These are phyloP conservation scores for Rhynchosporium graminicola DNA, from an alignment of 2,329 filamentous ascomycete genomes.

Conservation along the genomic window DNA sequence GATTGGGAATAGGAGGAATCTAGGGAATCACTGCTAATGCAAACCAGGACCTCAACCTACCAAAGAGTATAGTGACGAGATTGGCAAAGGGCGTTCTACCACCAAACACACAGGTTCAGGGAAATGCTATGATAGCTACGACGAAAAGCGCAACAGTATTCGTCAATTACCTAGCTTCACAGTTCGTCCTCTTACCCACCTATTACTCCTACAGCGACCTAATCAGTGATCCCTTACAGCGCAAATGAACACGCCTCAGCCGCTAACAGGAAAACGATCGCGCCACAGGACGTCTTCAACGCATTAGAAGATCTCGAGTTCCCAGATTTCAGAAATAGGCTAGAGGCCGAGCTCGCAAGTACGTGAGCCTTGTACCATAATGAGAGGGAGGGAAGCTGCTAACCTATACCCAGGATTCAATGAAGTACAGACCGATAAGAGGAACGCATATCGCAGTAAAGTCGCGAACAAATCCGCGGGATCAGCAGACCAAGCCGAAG, in stretches of 20 bases:
- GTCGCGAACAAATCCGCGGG: conserved; percentile 58
- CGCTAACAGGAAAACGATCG: conserved; percentile 76
- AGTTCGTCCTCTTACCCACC: conserved; percentile 53
- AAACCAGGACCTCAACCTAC: conserved; percentile 69
- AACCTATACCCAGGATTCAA: conserved; percentile 21
- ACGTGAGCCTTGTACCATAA: conserved; percentile 39
- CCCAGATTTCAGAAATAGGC: conserved; percentile 64
- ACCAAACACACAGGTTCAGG: conserved; percentile 80
- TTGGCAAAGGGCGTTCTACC: conserved; percentile 79
- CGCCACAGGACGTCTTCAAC: conserved; percentile 73
- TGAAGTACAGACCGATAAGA: conserved; percentile 64
- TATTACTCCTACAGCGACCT: neutral
- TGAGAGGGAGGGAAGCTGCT: conserved; percentile 22
- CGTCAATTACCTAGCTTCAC: conserved; percentile 74
- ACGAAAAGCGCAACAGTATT: conserved; percentile 83
- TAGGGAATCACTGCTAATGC: neutral
- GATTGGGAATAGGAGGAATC: neutral
- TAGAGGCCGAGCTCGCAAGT: conserved; percentile 79
- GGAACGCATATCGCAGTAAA: conserved; percentile 70
- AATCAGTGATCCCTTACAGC: conserved; percentile 45
- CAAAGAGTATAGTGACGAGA: conserved; percentile 78
- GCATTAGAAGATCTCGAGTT: conserved; percentile 78
- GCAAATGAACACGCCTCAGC: conserved; percentile 70
- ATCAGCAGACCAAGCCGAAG: conserved; percentile 25
- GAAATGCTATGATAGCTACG: conserved; percentile 76